Base-by-base conservation (phyloP, 208 protist genomes). In the Crithidia expoeki region DNA sequence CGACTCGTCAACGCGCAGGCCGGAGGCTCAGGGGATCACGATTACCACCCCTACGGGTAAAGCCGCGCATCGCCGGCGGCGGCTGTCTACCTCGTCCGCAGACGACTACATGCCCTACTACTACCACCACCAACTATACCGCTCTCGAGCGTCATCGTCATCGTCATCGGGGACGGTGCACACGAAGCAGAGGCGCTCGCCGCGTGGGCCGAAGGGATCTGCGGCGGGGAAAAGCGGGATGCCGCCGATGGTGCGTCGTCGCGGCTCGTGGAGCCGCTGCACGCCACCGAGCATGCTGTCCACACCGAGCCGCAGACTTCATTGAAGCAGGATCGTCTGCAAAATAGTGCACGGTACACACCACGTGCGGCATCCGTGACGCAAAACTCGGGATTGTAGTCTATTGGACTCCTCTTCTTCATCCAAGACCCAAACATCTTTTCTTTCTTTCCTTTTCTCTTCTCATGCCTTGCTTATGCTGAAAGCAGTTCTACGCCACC, bases 261-360 rank as follows among this genome's bases (percentile, higher is more conserved):
- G 27, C 17, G 44, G 34, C 44, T 28, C 6, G 16, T 42, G 30
- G 59, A 55, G 28, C n/a, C 27, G 59, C 44, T 42, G 40, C 47
- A 65, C 28, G 33, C 57, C 32, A 28, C 25, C 46, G 47, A 61
- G 66, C 28, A 64, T 34, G 14, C 46, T 17, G 53, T 25, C 6
- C 61, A 30, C 49, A 44, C 33, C 7, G 49, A 53, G 16, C 30
- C 36, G 34, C 33, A 21, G 12, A 32, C 47, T 9, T 57, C 46
- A 14, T n/a, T 47, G 34, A 44, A 47, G 61, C 34, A 42, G 33
- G 32, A 5, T 19, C 21, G 6, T 4, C 2, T 25, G 21, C n/a
- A 30, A 17, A 49, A 4, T 2, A 19, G 25, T n/a, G 5, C 40
- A 17, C 27, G 40, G 10, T 51, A 63, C 36, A 51, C 36, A 16